phyloP scores from a whole-genome alignment of 2,329 filamentous ascomycete species.

The Aspergillus hortae region DNA sequence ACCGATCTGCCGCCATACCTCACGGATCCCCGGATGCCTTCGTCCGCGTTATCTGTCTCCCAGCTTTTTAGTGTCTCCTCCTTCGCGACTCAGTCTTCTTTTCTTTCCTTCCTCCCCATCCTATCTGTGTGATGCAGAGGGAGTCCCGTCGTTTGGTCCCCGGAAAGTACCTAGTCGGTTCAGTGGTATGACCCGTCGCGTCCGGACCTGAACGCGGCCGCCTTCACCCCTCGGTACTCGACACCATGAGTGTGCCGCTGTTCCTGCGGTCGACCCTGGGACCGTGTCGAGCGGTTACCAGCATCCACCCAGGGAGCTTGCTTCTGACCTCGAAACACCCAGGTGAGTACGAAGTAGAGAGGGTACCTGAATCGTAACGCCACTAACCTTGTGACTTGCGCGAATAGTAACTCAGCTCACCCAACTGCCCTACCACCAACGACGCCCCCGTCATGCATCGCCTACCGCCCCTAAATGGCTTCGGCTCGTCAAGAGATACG shows the following conservation, averaged over 20 bases:
- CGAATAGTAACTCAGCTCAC: constrained; percentile 16
- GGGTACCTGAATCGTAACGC: background rate
- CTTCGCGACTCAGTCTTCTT: background rate
- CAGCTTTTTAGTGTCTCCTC: background rate
- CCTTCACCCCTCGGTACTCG: background rate
- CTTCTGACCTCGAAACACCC: constrained; percentile 15
- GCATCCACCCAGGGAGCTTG: constrained; percentile 19
- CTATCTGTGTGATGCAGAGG: background rate
- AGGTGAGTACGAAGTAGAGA: constrained; percentile 17
- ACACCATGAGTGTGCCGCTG: constrained; percentile 23
- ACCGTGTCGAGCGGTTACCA: constrained; percentile 21
- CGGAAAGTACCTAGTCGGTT: background rate
- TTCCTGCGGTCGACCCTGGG: constrained; percentile 25
- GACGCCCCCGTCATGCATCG: constrained; percentile 5
- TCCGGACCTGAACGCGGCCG: background rate
- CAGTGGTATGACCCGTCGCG: background rate
- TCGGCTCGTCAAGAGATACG: constrained; percentile 16
- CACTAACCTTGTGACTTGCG: constrained; percentile 3
- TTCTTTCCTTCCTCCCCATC: background rate
- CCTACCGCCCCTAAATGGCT: constrained; percentile 12
- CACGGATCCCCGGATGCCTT: background rate
- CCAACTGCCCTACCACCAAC: constrained; percentile 9
- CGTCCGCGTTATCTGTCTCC: background rate
- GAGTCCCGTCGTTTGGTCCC: background rate
- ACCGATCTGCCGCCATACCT: background rate